phyloP scores from a whole-genome alignment of 805 yeast genomes.

The Cyberlindnera petersonii region DNA sequence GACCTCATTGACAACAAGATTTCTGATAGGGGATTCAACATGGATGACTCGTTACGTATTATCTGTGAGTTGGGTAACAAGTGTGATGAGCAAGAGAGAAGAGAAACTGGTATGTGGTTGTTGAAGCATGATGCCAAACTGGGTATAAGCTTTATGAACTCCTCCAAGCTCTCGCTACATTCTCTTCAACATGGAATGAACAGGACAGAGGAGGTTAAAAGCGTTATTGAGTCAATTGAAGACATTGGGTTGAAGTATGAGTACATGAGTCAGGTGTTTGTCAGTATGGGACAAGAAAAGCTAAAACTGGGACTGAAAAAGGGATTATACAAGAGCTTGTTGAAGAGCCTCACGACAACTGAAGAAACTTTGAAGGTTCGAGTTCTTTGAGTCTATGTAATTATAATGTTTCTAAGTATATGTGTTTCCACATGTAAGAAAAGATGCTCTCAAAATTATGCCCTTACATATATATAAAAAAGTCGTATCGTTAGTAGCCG shows the following conservation, averaged over 20 bases:
- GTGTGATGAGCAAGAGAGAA: conserved; percentile 13
- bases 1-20: conserved; percentile 17
- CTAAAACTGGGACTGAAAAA: conserved; percentile 13
- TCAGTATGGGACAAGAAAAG: conserved; percentile 21
- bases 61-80: conserved; percentile 12
- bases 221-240: conserved; percentile 18
- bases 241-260: conserved; percentile 19
- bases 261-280: conserved; percentile 20
- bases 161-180: conserved; percentile 13
- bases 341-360: conserved; percentile 5
- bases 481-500: too few species aligned
- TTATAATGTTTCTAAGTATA: background rate
- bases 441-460: too few species aligned
- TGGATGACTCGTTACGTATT: conserved; percentile 11
- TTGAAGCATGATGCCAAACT: conserved; percentile 20
- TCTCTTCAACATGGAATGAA: conserved; percentile 10
- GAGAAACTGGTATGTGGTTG: conserved; percentile 22
- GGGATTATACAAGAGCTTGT: conserved; percentile 16
- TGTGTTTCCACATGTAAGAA: too few species aligned
- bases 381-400: background rate
- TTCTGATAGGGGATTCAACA: conserved; percentile 7
- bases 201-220: conserved; percentile 17
- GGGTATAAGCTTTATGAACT: conserved; percentile 22
- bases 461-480: too few species aligned
- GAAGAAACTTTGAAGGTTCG: conserved; percentile 8